A percentile compares a stretch with the other conserved stretches of the same genome.
phyloP scores from a whole-genome alignment of 2,329 filamentous ascomycete genomes.

The Macrophomina tecta region DNA sequence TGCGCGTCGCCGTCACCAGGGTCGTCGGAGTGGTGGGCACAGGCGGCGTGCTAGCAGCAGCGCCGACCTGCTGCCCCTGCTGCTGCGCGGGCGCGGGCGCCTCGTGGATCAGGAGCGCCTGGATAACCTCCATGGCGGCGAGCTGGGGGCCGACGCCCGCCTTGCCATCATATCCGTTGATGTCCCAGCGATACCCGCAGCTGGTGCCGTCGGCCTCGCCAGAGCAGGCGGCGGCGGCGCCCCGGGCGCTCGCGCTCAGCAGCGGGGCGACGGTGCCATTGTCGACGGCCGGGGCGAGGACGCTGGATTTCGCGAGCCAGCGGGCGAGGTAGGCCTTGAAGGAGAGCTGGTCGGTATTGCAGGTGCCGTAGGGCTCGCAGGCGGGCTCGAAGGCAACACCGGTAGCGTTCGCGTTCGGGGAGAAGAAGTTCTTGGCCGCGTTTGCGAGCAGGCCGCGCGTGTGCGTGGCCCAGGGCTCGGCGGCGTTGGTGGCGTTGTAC shows the following conservation, averaged over 20 bases:
- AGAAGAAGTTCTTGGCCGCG: constrained; percentile 60
- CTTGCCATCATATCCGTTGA: constrained; percentile 53
- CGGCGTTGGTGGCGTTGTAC: constrained; percentile 59
- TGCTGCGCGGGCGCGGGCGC: constrained; percentile 5
- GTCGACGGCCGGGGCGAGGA: constrained; percentile 45
- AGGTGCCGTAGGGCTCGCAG: constrained; percentile 54
- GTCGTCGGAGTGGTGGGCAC: constrained; percentile 1
- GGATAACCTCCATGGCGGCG: constrained; percentile 62
- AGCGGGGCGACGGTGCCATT: constrained; percentile 54
- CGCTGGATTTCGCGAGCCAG: constrained; percentile 50
- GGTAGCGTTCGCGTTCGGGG: constrained; percentile 57
- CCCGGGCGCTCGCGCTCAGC: constrained; percentile 60
- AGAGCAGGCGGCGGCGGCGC: constrained; percentile 62
- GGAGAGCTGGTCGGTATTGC: constrained; percentile 55
- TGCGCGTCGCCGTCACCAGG: neutral
- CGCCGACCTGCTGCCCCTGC: neutral
- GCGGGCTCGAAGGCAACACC: constrained; percentile 56
- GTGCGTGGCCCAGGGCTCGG: constrained; percentile 61
- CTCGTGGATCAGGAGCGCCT: constrained; percentile 43
- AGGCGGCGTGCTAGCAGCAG: neutral
- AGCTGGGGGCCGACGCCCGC: constrained; percentile 65
- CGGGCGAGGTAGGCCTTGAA: constrained; percentile 54
- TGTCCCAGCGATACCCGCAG: constrained; percentile 55
- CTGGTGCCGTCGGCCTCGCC: constrained; percentile 54
- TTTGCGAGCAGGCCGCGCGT: constrained; percentile 65